A percentile compares a stretch with the other conserved stretches of the same genome.
Evolutionary conservation across 2,329 filamentous ascomycete species (phyloP).

Genomic region (Fusarium globosum): DNA sequence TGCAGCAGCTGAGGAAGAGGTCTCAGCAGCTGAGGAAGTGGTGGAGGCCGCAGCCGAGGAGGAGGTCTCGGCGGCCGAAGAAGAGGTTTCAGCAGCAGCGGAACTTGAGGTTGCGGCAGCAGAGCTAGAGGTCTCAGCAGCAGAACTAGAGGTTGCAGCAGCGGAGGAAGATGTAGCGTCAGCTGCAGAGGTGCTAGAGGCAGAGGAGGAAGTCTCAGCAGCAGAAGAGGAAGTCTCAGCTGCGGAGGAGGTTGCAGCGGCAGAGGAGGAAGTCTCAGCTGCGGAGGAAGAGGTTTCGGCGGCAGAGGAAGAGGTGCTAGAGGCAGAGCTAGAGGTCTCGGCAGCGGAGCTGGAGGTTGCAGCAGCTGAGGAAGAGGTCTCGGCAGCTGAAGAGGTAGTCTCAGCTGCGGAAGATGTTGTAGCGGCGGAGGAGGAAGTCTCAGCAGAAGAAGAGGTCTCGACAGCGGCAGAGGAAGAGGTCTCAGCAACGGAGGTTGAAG

Average conservation of each 20-base stretch:
- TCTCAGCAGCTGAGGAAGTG: neutral
- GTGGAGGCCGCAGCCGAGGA: neutral
- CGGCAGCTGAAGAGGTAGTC: neutral
- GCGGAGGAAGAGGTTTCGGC: too few relatives aligned
- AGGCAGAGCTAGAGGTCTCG: too few relatives aligned
- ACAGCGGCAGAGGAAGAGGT: neutral
- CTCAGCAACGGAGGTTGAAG: neutral
- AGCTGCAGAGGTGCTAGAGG: neutral
- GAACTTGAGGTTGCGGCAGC: neutral
- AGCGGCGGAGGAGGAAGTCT: fast-evolving
- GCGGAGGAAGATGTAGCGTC: neutral
- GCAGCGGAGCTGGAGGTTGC: too few relatives aligned
- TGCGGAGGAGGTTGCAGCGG: fast-evolving
- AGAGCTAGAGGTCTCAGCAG: neutral
- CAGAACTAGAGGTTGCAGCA: neutral
- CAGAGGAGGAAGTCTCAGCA: neutral
- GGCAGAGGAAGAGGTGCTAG: neutral
- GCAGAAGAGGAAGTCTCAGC: neutral
- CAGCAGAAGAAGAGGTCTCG: too few relatives aligned
- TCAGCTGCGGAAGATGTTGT: neutral
- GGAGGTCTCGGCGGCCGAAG: fast-evolving
- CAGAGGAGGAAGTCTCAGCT: fast-evolving
- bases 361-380: neutral
- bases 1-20: fast-evolving
- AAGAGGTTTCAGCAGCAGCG: neutral